phyloP scores from a whole-genome alignment of 1,139 yeast species.

The Protomyces pachydermus region DNA sequence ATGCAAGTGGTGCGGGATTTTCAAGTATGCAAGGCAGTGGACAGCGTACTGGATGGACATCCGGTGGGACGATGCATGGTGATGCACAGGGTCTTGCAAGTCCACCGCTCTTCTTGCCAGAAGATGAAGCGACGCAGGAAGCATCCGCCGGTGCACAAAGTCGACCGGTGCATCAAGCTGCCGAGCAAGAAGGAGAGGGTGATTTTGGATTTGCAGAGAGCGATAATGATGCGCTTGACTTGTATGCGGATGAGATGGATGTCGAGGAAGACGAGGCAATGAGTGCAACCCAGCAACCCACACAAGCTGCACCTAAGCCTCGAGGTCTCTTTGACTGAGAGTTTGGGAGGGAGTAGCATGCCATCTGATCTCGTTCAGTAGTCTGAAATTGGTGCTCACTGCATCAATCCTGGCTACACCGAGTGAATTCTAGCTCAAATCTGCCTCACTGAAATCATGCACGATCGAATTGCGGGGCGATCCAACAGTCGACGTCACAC shows the following conservation, averaged over 20 bases:
- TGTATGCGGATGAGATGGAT: constrained; percentile 16
- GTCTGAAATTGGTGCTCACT: no score
- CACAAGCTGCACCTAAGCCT: constrained; percentile 4
- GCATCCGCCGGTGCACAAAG: not conserved
- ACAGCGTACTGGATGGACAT: not conserved
- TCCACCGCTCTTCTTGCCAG: not conserved
- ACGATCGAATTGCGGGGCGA: not conserved
- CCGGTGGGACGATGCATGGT: not conserved
- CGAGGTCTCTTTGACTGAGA: constrained; percentile 26
- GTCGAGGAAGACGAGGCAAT: constrained; percentile 16
- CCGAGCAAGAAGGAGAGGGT: not conserved
- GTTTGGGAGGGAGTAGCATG: not conserved
- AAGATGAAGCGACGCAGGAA: not conserved
- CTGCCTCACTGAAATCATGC: no score
- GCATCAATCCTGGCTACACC: no score
- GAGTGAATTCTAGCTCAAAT: no score
- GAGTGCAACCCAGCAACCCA: constrained; percentile 27
- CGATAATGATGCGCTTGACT: constrained; percentile 5
- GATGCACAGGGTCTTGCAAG: not conserved
- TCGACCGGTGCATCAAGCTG: not conserved
- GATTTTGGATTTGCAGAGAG: not conserved
- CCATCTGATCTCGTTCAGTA: not conserved
- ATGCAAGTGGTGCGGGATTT: not conserved
- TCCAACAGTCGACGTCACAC: not conserved
- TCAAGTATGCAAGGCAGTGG: not conserved